Evolutionary conservation across 1,284 basidiomycete species (phyloP).

Genomic region (Takashimella koratensis): DNA sequence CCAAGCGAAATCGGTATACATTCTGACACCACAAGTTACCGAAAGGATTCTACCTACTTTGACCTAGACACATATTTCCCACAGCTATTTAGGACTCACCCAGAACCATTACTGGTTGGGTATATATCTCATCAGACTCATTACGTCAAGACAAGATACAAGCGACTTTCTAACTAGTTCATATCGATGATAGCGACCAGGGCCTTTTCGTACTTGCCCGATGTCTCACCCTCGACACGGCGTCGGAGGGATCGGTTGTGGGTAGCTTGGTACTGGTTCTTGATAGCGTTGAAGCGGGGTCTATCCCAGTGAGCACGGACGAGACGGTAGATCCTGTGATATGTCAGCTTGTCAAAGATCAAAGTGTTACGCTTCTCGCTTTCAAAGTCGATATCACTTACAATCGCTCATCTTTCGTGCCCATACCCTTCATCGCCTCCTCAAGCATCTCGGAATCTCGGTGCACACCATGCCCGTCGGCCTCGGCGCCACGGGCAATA

Average conservation of each 20-base stretch:
- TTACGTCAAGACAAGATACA: too few species aligned
- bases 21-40: too few species aligned
- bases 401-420: constrained; percentile 50
- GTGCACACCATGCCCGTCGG: constrained; percentile 43
- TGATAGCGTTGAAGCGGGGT: constrained; percentile 45
- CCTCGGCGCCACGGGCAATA: constrained; percentile 42
- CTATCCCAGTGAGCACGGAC: constrained; percentile 48
- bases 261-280: constrained; percentile 40
- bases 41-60: too few species aligned
- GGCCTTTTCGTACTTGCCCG: constrained; percentile 46
- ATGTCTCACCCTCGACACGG: constrained; percentile 48
- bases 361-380: too few species aligned
- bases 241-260: constrained; percentile 35
- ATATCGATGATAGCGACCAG: constrained; percentile 35
- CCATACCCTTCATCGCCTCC: constrained; percentile 45
- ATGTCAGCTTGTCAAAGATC: not conserved
- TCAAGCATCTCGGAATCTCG: constrained; percentile 44
- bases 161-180: constrained; percentile 22
- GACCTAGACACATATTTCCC: too few species aligned
- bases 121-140: too few species aligned
- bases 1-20: too few species aligned
- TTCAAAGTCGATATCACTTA: too few species aligned
- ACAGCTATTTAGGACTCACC: too few species aligned
- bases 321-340: constrained; percentile 40
- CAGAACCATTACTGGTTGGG: too few species aligned